Conservation (phyloP, 2,329 filamentous ascomycete species). For the Aquanectria penicillioides region DNA sequence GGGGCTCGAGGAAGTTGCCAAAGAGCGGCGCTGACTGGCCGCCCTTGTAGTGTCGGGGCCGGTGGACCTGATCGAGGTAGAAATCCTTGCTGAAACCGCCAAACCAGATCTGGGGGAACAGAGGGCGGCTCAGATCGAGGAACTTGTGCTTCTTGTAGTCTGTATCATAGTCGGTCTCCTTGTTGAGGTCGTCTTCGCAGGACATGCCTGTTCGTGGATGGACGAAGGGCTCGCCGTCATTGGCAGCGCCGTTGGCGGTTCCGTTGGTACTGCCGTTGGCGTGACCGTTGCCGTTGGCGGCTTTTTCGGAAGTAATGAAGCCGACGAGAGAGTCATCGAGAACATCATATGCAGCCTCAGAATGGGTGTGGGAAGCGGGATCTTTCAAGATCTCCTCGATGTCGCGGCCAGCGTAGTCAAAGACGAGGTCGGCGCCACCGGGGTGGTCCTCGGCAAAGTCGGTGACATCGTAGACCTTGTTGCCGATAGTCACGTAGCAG, state of each 20-base stretch:
- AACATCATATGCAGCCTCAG: conserved; percentile 94
- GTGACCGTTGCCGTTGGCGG: conserved; percentile 49
- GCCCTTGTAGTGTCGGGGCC: conserved; percentile 94
- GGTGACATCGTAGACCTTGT: conserved; percentile 94
- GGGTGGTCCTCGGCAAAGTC: conserved; percentile 91
- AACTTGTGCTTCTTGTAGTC: conserved; percentile 96
- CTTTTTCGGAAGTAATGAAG: conserved; percentile 74
- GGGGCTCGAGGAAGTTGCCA: conserved; percentile 98
- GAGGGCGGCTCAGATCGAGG: conserved; percentile 84
- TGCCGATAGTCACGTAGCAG: conserved; percentile 91
- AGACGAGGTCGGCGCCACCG: conserved; percentile 85
- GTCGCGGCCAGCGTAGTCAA: conserved; percentile 92
- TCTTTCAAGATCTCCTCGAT: conserved; percentile 85
- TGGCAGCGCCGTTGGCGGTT: conserved; percentile 44
- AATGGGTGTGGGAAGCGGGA: conserved; percentile 83
- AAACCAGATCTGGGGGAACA: conserved; percentile 88
- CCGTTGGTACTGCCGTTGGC: conserved; percentile 45
- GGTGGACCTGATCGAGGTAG: conserved; percentile 95
- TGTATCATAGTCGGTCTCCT: conserved; percentile 78
- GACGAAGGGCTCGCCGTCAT: conserved; percentile 47
- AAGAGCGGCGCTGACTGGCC: conserved; percentile 93
- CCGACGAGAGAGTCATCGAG: conserved; percentile 88
- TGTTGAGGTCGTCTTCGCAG: conserved; percentile 83
- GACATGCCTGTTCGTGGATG: conserved; percentile 86
- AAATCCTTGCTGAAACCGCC: conserved; percentile 95